Evolutionary conservation across 1,139 yeast genomes (phyloP), one percentile per base, ranked within the genome.

Genomic region (Candida neerlandica): DNA sequence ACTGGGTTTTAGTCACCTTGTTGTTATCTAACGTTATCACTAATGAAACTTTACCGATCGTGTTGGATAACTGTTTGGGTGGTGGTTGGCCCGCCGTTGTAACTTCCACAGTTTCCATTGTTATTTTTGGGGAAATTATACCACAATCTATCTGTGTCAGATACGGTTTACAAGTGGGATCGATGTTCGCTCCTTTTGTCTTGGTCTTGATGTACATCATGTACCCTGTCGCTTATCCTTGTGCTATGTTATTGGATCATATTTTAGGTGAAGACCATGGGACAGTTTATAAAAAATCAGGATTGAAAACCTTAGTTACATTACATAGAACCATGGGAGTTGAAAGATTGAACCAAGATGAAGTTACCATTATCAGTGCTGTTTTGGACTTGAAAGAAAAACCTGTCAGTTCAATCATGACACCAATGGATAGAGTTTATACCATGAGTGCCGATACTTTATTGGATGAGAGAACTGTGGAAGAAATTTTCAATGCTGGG

Each of bases 81-180:
- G 98, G 99, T 41, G 99, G 99, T 2, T 88, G 96, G 90, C 94
- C 96, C 12, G 99, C 99, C 0, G 96, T 94, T 44, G 91, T 91
- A 19, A 80, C 94, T 10, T 87, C 97, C 12, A 92, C 99, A 0
- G 94, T 89, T 2, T 83, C 94, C 30, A 94, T 94, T 65, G 98
- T 94, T 47, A 81, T 94, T 19, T 94, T 94, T 69, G 99, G 99
- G 49, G 99, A 94, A 65, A 89, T 94, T 60, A 94, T 94, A 56
- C 99, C 99, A 1, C 99, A 94, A 70, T 85, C 96, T 21, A 77
- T 90, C 42, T 89, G 96, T 69, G 99, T 94, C 19, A 77, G 97
- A 41, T 92, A 90, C 65, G 99, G 99, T 1, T 75, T 94, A 48
- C 87, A 90, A 56, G 88, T 92, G 23, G 99, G 99, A 35, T 89